These are phyloP conservation scores for Craspedostauros australis DNA, from an alignment of 108 stramenopile species.

Conservation along the genomic window DNA sequence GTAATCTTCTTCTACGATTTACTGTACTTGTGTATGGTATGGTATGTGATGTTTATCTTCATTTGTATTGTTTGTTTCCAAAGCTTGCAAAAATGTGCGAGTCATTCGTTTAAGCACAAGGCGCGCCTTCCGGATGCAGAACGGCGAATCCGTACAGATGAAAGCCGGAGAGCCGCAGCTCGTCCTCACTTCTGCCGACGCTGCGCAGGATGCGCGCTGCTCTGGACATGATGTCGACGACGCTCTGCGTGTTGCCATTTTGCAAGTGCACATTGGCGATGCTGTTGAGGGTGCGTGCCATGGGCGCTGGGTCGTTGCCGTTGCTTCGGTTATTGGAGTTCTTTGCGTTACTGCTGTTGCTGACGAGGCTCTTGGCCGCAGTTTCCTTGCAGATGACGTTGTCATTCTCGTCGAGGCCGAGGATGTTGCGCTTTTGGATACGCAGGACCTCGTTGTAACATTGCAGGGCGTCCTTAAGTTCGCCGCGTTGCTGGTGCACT, in stretches of 20 bases:
- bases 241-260: constrained; percentile 30
- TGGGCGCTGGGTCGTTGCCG: constrained; percentile 17
- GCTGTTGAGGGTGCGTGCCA: constrained; percentile 39
- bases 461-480: constrained; percentile 23
- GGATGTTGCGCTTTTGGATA: constrained; percentile 20
- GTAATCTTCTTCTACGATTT: too few species aligned
- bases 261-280: constrained; percentile 57
- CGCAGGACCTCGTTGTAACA: constrained; percentile 29
- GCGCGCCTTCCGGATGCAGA: constrained; percentile 39
- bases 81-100: too few species aligned
- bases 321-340: too few species aligned
- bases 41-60: too few species aligned
- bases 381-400: constrained; percentile 1
- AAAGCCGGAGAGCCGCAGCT: constrained; percentile 36
- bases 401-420: constrained; percentile 8
- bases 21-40: too few species aligned
- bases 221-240: constrained; percentile 32
- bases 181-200: constrained; percentile 38
- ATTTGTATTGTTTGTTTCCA: too few species aligned
- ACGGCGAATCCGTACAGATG: constrained; percentile 44
- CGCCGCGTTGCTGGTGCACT: constrained; percentile 31
- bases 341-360: too few species aligned
- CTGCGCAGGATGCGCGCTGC: constrained; percentile 38
- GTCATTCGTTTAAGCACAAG: constrained; percentile 29
- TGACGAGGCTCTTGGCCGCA: too few species aligned